Base-by-base conservation (phyloP, 768 basidiomycete genomes). In the Galerina sulciceps region DNA sequence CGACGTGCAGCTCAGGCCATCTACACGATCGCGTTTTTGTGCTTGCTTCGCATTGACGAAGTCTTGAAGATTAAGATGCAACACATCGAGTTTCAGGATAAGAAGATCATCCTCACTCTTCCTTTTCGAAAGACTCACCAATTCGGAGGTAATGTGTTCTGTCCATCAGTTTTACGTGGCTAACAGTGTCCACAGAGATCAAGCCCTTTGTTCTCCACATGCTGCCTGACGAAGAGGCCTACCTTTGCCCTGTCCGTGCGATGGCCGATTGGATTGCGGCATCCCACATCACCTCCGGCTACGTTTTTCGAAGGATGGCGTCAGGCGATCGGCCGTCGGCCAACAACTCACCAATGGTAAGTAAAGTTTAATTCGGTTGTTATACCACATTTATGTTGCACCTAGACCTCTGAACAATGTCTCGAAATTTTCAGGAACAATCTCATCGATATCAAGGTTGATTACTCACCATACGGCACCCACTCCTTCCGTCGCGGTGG, bases 371-470 rank as follows among this genome's bases (percentile, higher is more conserved):
- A 42, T 2, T 17, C 22, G 38, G 10, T 17, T 23, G 2, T 43
- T 23, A 26, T 44, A 13, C 20, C 15, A 2, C 63, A 62, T 22
- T 42, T 13, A 23, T 9, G 23, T 55, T 11, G 11, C 10, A n/a
- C 35, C 26, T n/a, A 79, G 76, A 71, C 69, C 3, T 65, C 74
- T 0, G 73, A 78, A 45, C 65, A 71, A 31, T 77, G 78, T 48
- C 68, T 81, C 0, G 69, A 76, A 44, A 58, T 71, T 15, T 78
- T 80, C 41, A 64, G 74, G 1, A 74, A 77, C 58, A 79, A 79
- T 53, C 66, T 81, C 1, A 56, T 75, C 5, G 79, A 82, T 53
- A 67, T 81, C 22, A 51, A 58, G 0, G 50, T 78, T 40, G 74
- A 81, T 61, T 72, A 74, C 0, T 40, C 60, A 6, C 68, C 73